A percentile compares a stretch with the other conserved stretches of the same genome.
Evolutionary conservation across 345 rosid genomes (phyloP).

Genomic region (Acer campestre): DNA sequence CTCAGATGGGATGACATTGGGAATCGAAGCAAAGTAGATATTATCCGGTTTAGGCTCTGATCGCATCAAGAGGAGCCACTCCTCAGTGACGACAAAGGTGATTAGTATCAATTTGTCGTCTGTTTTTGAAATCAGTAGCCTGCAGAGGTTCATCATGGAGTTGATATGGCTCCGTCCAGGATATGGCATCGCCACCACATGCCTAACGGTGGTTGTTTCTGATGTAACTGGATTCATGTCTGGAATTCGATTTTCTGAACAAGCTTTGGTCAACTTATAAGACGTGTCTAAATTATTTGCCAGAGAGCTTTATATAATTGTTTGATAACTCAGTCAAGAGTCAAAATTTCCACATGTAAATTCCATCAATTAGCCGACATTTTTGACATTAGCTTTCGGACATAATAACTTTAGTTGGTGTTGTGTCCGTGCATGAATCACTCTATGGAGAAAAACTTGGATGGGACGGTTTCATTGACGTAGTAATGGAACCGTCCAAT

Average conservation of each 20-base stretch:
- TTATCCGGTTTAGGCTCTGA: background rate
- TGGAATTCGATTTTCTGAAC: background rate
- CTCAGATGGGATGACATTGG: constrained; percentile 33
- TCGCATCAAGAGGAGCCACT: constrained; percentile 17
- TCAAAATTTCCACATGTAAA: too few relatives aligned
- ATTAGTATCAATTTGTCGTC: background rate
- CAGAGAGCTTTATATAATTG: too few relatives aligned
- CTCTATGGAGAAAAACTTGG: too few relatives aligned
- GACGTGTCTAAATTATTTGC: too few relatives aligned
- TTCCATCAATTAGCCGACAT: too few relatives aligned
- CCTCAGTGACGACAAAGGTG: constrained; percentile 21
- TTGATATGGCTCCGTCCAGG: constrained; percentile 20
- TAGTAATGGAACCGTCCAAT: too few relatives aligned
- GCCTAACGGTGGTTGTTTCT: constrained; percentile 9
- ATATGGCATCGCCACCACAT: constrained; percentile 21
- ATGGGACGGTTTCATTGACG: too few relatives aligned
- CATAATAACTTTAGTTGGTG: too few relatives aligned
- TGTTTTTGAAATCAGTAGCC: background rate
- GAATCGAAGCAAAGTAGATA: constrained; percentile 23
- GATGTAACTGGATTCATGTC: background rate
- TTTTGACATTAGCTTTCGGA: too few relatives aligned
- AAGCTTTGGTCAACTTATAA: background rate
- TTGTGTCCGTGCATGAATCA: too few relatives aligned
- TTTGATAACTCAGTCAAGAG: too few relatives aligned
- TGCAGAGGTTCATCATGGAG: constrained; percentile 25